Conservation (phyloP, 129 eudicot species). For the Centrapalus pauciflorus region DNA sequence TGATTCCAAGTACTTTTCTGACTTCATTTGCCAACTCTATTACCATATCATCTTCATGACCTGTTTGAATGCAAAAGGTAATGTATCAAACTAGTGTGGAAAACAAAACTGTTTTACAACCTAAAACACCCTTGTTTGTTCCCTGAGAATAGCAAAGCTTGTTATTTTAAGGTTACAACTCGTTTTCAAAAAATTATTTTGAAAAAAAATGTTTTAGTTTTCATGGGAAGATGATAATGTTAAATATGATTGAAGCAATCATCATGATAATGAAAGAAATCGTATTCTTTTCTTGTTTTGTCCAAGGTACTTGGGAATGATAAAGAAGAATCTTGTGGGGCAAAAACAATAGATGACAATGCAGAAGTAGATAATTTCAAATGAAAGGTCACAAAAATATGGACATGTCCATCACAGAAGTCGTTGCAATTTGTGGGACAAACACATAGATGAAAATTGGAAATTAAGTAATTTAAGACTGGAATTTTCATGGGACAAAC, state of each 20-base stretch:
- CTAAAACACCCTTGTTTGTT: no score
- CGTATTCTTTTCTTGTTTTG: not conserved
- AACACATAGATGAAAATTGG: not conserved
- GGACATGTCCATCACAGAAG: conserved; percentile 10
- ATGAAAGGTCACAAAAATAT: not conserved
- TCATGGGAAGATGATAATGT: not conserved
- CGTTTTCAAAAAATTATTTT: no score
- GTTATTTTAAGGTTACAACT: no score
- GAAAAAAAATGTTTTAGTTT: not conserved
- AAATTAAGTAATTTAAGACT: not conserved
- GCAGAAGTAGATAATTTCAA: not conserved
- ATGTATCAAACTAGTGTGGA: not conserved
- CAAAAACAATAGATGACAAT: conserved; percentile 8
- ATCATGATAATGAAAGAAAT: not conserved
- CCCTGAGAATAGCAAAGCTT: no score
- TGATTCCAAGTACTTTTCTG: conserved; percentile 58
- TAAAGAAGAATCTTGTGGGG: conserved; percentile 22
- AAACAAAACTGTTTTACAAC: not conserved
- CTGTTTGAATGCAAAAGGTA: conserved; percentile 27
- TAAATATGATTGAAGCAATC: not conserved
- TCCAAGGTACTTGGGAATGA: conserved; percentile 4
- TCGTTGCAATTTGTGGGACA: not conserved
- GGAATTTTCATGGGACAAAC: not conserved
- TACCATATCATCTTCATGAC: conserved; percentile 84
- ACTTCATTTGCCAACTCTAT: conserved; percentile 95